A percentile compares a stretch with the other conserved stretches of the same genome.
These are phyloP conservation scores for Microthlaspi erraticum DNA, from an alignment of 345 rosid species.

Conservation along the genomic window DNA sequence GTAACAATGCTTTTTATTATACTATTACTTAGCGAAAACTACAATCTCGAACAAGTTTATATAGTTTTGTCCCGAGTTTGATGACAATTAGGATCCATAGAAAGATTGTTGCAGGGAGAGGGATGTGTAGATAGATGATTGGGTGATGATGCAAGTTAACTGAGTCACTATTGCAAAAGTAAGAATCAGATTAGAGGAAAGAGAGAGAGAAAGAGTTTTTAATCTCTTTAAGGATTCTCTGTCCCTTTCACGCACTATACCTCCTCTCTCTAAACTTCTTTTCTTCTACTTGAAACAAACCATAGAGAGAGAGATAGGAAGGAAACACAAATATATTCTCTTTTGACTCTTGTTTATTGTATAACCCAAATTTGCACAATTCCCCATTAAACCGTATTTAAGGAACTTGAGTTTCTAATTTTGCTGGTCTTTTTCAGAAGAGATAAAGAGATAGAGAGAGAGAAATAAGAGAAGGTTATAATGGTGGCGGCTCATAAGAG, in stretches of 20 bases:
- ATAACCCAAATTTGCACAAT: constrained; percentile 36
- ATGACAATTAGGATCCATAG: background rate
- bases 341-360: constrained; percentile 28
- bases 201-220: constrained; percentile 28
- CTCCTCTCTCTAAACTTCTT: constrained; percentile 37
- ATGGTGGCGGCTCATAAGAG: constrained; percentile 42
- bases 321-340: constrained; percentile 15
- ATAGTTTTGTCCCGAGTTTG: background rate
- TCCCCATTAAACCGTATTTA: constrained; percentile 38
- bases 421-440: constrained; percentile 32
- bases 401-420: constrained; percentile 21
- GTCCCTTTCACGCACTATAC: constrained; percentile 25
- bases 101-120: constrained; percentile 22
- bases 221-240: constrained; percentile 41
- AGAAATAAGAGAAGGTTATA: constrained; percentile 2
- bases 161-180: constrained; percentile 37
- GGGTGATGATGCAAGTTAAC: constrained; percentile 32
- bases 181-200: constrained; percentile 39
- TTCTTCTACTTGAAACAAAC: constrained; percentile 45
- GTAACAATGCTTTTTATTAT: background rate
- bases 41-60: background rate
- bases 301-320: constrained; percentile 1
- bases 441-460: constrained; percentile 8
- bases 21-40: background rate
- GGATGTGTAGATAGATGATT: constrained; percentile 24